Percentiles rank a stretch among this genome's conserved stretches.
Evolutionary conservation across 495 filamentous ascomycete genomes (phyloP).

Genomic region (Parathielavia hyrcaniae): DNA sequence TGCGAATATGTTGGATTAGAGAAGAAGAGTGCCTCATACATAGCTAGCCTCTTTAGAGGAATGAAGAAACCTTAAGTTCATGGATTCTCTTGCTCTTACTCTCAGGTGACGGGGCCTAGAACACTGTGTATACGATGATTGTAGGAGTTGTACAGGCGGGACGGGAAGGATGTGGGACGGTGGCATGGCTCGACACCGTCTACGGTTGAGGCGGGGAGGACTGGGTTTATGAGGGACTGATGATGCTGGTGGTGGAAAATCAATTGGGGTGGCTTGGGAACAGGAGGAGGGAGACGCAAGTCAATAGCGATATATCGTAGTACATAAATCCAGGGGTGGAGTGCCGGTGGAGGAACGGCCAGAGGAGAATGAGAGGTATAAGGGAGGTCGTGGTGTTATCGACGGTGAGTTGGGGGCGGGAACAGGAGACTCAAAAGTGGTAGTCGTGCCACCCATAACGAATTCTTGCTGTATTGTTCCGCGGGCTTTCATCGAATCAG

Average conservation of each 20-base stretch:
- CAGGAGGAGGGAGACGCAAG: constrained; percentile 45
- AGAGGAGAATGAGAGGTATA: constrained; percentile 39
- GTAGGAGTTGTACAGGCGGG: constrained; percentile 61
- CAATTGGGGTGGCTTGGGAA: constrained; percentile 46
- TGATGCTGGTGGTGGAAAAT: constrained; percentile 17
- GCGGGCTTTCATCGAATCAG: constrained; percentile 6
- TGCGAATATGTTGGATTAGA: not conserved
- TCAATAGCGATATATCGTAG: constrained; percentile 42
- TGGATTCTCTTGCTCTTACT: not conserved
- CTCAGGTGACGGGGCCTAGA: not conserved
- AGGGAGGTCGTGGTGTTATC: constrained; percentile 46
- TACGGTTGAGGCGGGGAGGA: constrained; percentile 44
- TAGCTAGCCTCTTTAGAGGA: not conserved
- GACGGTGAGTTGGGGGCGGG: not conserved
- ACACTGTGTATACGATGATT: constrained; percentile 61
- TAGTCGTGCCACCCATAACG: not conserved
- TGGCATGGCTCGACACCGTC: constrained; percentile 44
- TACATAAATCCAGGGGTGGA: constrained; percentile 47
- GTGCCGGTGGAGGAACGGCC: constrained; percentile 37
- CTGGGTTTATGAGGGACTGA: constrained; percentile 33
- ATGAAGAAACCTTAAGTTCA: not conserved
- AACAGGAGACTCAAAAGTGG: not conserved
- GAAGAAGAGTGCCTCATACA: constrained; percentile 1
- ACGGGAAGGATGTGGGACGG: constrained; percentile 34
- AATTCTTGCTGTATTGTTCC: not conserved